Percentiles rank a stretch among this genome's conserved stretches.
These are phyloP conservation scores for Aspergillus carbonarius DNA, from an alignment of 2,329 filamentous ascomycete genomes.

Conservation along the genomic window DNA sequence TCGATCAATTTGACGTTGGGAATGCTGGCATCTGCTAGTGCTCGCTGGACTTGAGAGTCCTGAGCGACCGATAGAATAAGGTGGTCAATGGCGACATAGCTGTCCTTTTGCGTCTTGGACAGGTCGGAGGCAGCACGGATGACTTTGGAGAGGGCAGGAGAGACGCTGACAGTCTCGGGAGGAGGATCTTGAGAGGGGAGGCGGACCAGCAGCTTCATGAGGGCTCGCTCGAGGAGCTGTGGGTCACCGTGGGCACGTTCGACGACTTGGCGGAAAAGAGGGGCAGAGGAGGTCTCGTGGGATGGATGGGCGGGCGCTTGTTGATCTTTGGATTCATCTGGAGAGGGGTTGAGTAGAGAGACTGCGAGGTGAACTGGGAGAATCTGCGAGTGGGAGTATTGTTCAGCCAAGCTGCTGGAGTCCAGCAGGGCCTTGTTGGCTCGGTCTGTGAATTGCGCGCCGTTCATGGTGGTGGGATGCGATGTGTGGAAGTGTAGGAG, in stretches of 20 bases:
- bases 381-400: slow-evolving; percentile 89
- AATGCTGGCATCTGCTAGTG: slow-evolving; percentile 81
- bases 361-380: slow-evolving; percentile 84
- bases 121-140: slow-evolving; percentile 82
- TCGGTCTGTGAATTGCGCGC: slow-evolving; percentile 80
- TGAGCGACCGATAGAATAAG: slow-evolving; percentile 83
- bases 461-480: slow-evolving; percentile 38
- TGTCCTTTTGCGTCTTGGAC: slow-evolving; percentile 97
- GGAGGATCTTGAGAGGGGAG: slow-evolving; percentile 93
- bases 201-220: slow-evolving; percentile 90
- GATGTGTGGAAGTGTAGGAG: too few species aligned
- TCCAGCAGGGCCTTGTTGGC: slow-evolving; percentile 87
- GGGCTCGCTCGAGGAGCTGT: slow-evolving; percentile 79
- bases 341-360: slow-evolving; percentile 47
- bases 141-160: slow-evolving; percentile 77
- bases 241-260: slow-evolving; percentile 91
- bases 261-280: slow-evolving; percentile 92
- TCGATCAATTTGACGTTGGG: slow-evolving; percentile 89
- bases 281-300: slow-evolving; percentile 60
- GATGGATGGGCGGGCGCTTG: slow-evolving; percentile 66
- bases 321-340: slow-evolving; percentile 71
- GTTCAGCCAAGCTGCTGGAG: slow-evolving; percentile 80
- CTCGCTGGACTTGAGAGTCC: slow-evolving; percentile 69
- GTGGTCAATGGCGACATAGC: slow-evolving; percentile 91
- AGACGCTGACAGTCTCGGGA: slow-evolving; percentile 80